Base-by-base conservation (phyloP, 163 green algal genomes). In the Prototheca stagnorum region DNA sequence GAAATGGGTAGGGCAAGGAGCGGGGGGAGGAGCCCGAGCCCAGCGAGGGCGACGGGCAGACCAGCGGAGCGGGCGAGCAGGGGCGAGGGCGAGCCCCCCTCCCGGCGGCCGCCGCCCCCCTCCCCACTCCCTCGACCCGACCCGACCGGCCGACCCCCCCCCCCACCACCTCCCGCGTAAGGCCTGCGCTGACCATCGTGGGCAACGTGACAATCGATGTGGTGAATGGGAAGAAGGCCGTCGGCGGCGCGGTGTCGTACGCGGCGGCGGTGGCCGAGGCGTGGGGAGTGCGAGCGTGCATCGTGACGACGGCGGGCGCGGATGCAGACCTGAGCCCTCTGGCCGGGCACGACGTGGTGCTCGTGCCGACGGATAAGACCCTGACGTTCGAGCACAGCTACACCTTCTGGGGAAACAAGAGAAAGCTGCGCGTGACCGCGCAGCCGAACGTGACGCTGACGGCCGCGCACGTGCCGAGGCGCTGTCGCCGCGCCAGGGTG, bases 351-450 rank as follows among this genome's bases (percentile, higher is more conserved):
- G 64, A 79, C 25, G 40, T 86, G 12, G 49, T 78, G 11, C 57
- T 81, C 9, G 56, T 92, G 7, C 52, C 56, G 7, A 54, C 71
- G 3, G 46, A 66, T 28, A 48, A 60, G 2, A 89, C 77, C 2
- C 68, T 92, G 19, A 86, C 77, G 1, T 92, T 92, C 54, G 73
- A 86, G 60, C 81, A 92, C 62, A 80, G 65, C 0, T 89, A 88
- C 61, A 83, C 79, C 2, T 92, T 78, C 70, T 92, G 74, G 54
- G 80, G 78, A 11, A 71, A 85, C 54, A 58, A 74, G 27, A 59
- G 81, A n/a, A 70, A 74, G 51, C 62, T 92, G 49, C 60, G 71
- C 0, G 81, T 92, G 20, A 67, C 64, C 1, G 72, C 72, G 19
- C 71, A 78, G 59, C 78, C 81, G 16, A 76, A 82, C 49, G 53